A percentile compares a stretch with the other conserved stretches of the same genome.
phyloP scores from a whole-genome alignment of 2,329 filamentous ascomycete genomes.

The Fusarium longipes region DNA sequence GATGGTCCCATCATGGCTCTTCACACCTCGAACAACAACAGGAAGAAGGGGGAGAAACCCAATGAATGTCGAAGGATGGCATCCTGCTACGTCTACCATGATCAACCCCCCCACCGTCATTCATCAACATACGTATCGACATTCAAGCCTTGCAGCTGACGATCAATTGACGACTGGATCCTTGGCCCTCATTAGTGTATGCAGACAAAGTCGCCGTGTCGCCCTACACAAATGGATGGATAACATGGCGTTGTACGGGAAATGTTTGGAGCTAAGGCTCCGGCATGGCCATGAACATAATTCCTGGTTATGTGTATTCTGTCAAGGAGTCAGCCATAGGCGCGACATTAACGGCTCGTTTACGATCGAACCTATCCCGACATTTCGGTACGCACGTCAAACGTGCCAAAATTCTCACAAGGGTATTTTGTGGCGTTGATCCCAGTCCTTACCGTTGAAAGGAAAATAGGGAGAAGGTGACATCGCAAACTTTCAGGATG shows the following conservation, averaged over 20 bases:
- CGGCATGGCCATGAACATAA: background rate
- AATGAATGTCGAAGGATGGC: background rate
- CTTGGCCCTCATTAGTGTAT: slow-evolving; percentile 2
- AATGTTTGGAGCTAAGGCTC: slow-evolving; percentile 8
- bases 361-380: slow-evolving; percentile 6
- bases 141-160: background rate
- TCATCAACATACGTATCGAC: background rate
- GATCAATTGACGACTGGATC: background rate
- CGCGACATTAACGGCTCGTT: slow-evolving; percentile 12
- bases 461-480: slow-evolving; percentile 31
- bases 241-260: background rate
- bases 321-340: background rate
- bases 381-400: slow-evolving; percentile 6
- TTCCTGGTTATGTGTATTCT: background rate
- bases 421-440: slow-evolving; percentile 24
- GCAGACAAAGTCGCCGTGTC: background rate
- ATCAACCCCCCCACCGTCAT: background rate
- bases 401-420: slow-evolving; percentile 12
- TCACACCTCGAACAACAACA: background rate
- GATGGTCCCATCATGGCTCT: background rate
- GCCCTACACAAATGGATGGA: slow-evolving; percentile 5
- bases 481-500: slow-evolving; percentile 28
- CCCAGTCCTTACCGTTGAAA: slow-evolving; percentile 24
- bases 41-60: background rate
- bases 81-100: background rate